Evolutionary conservation across 176 grass and related monocot genomes (phyloP), one percentile per base, ranked within the genome.

Genomic region (Carex cristatella): DNA sequence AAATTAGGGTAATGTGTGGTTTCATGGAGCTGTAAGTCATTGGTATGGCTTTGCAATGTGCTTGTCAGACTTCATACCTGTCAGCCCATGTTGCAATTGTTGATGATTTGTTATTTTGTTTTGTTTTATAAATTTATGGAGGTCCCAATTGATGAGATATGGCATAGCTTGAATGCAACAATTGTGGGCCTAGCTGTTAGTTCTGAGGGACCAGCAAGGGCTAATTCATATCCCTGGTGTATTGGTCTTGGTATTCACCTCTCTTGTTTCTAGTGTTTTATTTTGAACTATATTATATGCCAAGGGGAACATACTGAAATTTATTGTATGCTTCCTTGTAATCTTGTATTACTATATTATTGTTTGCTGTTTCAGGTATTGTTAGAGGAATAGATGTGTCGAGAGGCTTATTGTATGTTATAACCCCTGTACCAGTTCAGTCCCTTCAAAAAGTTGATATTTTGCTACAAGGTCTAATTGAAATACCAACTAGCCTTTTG

Each of bases 141-240:
- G 94, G 88, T 97, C 72, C 90, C 90, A 73, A 58, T 64, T 85
- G 82, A 65, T 89, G 94, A 92, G 88, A 86, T 92, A 75, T 98
- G 90, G 88, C 88, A 65, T 79, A 93, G 91, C 85, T 65, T 98
- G 38, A 98, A 98, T n/a, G 95, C 93, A 37, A 90, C 91, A n/a
- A 92, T 98, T 61, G 84, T 95, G 81, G 91, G 93, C 40, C 84
- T 98, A 82, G 90, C 85, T 46, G 88, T 87, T 30, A 94, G 88
- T 66, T 91, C 89, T 51, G 87, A 86, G 61, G 62, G 62, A 33
- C 57, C 88, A 30, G 62, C 88, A 44, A 75, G 67, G 48, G 27
- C 69, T 19, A 81, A 76, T 64, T 90, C 86, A 35, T 61, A 71
- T 32, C 91, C 91, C 65, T 89, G 87, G 84, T 94, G 93, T 81